phyloP scores from a whole-genome alignment of 1,284 basidiomycete species.

The Golubevia pallescens region DNA sequence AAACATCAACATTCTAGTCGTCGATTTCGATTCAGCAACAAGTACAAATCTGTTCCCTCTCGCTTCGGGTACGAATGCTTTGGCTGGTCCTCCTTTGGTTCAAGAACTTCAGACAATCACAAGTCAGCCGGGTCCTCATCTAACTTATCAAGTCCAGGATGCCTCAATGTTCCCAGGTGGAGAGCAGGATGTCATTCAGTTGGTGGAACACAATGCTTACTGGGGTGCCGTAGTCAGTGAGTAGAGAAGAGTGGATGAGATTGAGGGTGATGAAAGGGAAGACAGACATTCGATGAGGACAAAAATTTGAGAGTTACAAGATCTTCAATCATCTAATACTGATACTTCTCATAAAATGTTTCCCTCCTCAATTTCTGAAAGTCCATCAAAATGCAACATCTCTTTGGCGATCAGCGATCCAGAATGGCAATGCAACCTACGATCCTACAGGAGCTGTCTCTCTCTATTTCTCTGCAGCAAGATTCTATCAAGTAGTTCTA shows the following conservation, averaged over 20 bases:
- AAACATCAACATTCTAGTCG: constrained; percentile 9
- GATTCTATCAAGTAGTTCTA: constrained; percentile 60
- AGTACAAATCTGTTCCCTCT: neutral
- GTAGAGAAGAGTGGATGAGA: too few species aligned
- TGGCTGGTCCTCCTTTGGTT: neutral
- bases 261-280: constrained; percentile 27
- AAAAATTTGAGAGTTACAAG: too few species aligned
- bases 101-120: constrained; percentile 20
- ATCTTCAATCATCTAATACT: too few species aligned
- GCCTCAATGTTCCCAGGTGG: constrained; percentile 46
- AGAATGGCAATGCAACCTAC: constrained; percentile 52
- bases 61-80: constrained; percentile 12
- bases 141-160: constrained; percentile 39
- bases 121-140: constrained; percentile 27
- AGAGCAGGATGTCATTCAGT: constrained; percentile 30
- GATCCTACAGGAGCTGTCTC: constrained; percentile 56
- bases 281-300: too few species aligned
- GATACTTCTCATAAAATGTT: too few species aligned
- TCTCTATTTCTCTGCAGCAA: constrained; percentile 48
- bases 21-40: neutral
- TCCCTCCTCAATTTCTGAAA: too few species aligned
- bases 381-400: constrained; percentile 37
- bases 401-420: constrained; percentile 26
- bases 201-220: constrained; percentile 29
- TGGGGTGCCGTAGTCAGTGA: constrained; percentile 28